phyloP scores from a whole-genome alignment of 202 grass and related monocot genomes.

The Carex sylvatica region DNA sequence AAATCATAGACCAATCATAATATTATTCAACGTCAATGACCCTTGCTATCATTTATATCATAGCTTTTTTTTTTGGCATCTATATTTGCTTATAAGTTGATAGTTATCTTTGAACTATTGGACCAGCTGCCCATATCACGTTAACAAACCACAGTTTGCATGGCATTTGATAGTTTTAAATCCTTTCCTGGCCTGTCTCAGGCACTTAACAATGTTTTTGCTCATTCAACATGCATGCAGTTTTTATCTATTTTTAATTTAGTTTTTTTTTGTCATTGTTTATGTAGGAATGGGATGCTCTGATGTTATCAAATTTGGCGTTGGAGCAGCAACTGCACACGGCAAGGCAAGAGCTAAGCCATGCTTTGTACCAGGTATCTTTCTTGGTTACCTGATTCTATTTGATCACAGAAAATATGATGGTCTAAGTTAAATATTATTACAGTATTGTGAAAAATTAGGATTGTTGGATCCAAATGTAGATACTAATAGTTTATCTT shows the following conservation, averaged over 20 bases:
- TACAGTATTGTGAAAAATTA: background rate
- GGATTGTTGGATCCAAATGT: background rate
- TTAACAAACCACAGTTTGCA: background rate
- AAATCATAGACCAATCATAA: background rate
- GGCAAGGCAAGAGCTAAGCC: constrained; percentile 93
- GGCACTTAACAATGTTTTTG: background rate
- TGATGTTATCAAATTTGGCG: constrained; percentile 94
- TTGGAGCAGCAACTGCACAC: constrained; percentile 98
- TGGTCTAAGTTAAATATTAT: constrained; percentile 15
- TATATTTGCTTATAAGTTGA: background rate
- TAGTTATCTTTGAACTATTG: background rate
- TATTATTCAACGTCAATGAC: background rate
- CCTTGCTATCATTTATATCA: background rate
- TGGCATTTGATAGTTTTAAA: background rate
- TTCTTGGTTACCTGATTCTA: constrained; percentile 18
- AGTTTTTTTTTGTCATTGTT: constrained; percentile 18
- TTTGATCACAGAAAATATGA: background rate
- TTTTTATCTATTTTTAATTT: background rate
- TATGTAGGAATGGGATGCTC: constrained; percentile 90
- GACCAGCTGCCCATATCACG: background rate
- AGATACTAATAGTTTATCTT: constrained; percentile 8
- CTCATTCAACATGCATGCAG: background rate
- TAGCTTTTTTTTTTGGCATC: background rate
- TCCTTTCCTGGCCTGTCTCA: background rate
- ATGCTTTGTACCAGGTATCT: constrained; percentile 93